A percentile compares a stretch with the other conserved stretches of the same genome.
phyloP scores from a whole-genome alignment of 352 stramenopile species.

The Phytophthora multivora region DNA sequence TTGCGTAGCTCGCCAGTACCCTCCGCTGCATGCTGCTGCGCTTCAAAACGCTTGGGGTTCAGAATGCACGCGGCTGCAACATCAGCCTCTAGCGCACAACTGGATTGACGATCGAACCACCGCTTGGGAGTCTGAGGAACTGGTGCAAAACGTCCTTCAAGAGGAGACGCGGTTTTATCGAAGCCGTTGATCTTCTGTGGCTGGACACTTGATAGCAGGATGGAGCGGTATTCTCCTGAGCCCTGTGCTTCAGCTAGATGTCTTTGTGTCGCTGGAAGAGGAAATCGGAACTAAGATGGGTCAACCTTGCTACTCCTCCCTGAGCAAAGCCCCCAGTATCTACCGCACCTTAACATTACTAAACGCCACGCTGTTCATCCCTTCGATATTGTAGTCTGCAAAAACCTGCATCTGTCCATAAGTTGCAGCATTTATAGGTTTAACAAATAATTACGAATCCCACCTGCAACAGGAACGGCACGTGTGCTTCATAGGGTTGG shows the following conservation, averaged over 20 bases:
- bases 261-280: conserved; percentile 56
- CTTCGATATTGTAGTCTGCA: conserved; percentile 92
- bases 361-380: conserved; percentile 88
- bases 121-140: conserved; percentile 33
- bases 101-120: conserved; percentile 78
- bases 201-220: conserved; percentile 48
- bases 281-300: conserved; percentile 62
- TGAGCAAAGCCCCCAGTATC: neutral
- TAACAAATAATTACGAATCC: neutral
- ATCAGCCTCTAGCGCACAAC: conserved; percentile 74
- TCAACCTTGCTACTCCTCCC: conserved; percentile 7
- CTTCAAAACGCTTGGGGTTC: conserved; percentile 57
- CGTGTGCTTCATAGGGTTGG: conserved; percentile 89
- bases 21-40: conserved; percentile 49
- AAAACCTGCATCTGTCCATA: conserved; percentile 59
- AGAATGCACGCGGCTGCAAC: conserved; percentile 71
- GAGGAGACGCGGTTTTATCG: conserved; percentile 16
- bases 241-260: conserved; percentile 39
- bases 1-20: conserved; percentile 50
- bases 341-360: conserved; percentile 62
- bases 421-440: neutral
- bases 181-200: conserved; percentile 42
- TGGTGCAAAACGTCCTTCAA: conserved; percentile 35
- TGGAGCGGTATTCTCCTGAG: conserved; percentile 26
- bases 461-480: conserved; percentile 89